phyloP scores from a whole-genome alignment of 2,329 filamentous ascomycete genomes.

The Arthrocladium fulminans region DNA sequence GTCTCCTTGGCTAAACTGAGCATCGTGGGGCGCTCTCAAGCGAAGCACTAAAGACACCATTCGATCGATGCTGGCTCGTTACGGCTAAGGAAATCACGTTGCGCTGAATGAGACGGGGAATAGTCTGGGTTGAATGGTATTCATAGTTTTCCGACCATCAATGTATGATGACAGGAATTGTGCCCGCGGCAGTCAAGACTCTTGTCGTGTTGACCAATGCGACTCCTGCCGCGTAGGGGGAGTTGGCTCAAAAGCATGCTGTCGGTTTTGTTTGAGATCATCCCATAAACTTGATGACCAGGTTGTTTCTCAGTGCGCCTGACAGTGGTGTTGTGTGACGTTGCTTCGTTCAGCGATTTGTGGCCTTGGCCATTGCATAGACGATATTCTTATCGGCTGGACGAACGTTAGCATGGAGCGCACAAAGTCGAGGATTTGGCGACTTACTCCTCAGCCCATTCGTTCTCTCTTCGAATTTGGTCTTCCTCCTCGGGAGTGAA shows the following conservation, averaged over 20 bases:
- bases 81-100: too few relatives aligned
- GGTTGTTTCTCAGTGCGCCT: neutral
- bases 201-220: neutral
- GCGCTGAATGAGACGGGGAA: too few relatives aligned
- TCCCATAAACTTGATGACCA: neutral
- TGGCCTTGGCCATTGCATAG: too few relatives aligned
- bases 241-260: neutral
- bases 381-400: conserved; percentile 42
- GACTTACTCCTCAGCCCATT: conserved; percentile 75
- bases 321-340: neutral
- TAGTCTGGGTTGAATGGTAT: neutral
- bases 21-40: too few relatives aligned
- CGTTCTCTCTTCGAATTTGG: conserved; percentile 86
- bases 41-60: too few relatives aligned
- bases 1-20: too few relatives aligned
- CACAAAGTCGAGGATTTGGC: neutral
- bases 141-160: neutral
- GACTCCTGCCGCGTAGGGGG: too few relatives aligned
- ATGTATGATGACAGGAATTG: neutral
- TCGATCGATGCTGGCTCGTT: too few relatives aligned
- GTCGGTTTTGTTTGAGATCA: neutral
- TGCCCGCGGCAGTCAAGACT: too few relatives aligned
- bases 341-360: too few relatives aligned
- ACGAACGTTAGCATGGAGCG: conserved; percentile 12
- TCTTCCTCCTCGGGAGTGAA: conserved; percentile 99